Conservation (phyloP, 495 filamentous ascomycete genomes). For the Hapsidospora chrysogenum region DNA sequence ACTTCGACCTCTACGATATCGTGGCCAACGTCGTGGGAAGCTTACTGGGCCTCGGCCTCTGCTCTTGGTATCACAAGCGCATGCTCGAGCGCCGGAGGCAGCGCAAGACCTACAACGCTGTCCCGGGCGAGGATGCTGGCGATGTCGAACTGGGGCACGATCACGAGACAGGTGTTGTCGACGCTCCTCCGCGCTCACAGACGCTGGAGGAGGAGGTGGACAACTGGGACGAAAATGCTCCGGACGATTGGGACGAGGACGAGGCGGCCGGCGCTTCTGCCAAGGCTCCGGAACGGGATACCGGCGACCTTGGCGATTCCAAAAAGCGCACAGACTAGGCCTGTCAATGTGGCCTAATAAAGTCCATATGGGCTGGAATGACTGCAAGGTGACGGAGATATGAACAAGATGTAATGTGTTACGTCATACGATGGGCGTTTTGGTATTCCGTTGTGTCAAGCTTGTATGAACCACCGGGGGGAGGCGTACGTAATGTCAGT, state of each 20-base stretch:
- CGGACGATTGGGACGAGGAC: constrained; percentile 57
- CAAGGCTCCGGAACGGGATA: constrained; percentile 4
- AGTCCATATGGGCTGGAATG: too few relatives aligned
- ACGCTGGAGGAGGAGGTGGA: constrained; percentile 60
- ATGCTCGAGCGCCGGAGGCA: constrained; percentile 83
- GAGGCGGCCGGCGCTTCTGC: constrained; percentile 24
- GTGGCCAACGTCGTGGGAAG: constrained; percentile 78
- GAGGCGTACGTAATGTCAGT: too few relatives aligned
- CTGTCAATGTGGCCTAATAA: background rate
- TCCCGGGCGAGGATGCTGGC: constrained; percentile 32
- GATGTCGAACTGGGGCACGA: constrained; percentile 40
- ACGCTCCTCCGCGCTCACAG: constrained; percentile 7
- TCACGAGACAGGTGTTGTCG: constrained; percentile 27
- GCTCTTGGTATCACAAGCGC: constrained; percentile 80
- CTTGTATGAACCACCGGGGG: too few relatives aligned
- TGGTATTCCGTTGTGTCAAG: too few relatives aligned
- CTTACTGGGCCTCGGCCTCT: constrained; percentile 49
- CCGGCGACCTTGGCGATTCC: constrained; percentile 6
- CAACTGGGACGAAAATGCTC: constrained; percentile 70
- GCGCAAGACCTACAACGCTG: constrained; percentile 50
- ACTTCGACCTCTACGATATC: constrained; percentile 75
- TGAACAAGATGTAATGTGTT: too few relatives aligned
- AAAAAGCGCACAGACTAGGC: constrained; percentile 24
- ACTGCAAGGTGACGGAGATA: too few relatives aligned
- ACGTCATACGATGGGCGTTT: too few relatives aligned